Conservation (phyloP, 768 basidiomycete species). For the Suillus ampliporus region DNA sequence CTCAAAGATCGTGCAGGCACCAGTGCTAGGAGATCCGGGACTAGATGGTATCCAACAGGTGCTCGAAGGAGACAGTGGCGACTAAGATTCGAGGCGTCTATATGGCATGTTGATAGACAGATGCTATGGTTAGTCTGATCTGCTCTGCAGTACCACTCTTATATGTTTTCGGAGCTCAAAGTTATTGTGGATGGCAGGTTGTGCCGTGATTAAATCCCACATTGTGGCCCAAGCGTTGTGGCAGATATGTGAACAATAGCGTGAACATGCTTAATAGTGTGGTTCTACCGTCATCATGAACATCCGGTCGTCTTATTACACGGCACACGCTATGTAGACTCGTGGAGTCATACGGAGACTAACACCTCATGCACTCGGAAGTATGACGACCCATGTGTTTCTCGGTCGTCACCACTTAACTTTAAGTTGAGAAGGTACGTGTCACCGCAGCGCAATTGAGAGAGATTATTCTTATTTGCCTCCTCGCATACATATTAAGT, state of each 20-base stretch:
- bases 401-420: too few relatives aligned
- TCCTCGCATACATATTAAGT: too few relatives aligned
- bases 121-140: neutral
- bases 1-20: neutral
- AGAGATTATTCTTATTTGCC: too few relatives aligned
- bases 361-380: too few relatives aligned
- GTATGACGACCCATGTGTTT: too few relatives aligned
- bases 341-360: too few relatives aligned
- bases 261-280: too few relatives aligned
- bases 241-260: neutral
- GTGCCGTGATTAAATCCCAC: neutral
- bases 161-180: neutral
- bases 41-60: neutral
- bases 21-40: neutral
- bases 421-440: too few relatives aligned
- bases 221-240: neutral
- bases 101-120: neutral
- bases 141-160: neutral
- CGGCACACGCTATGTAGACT: too few relatives aligned
- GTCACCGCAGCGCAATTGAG: too few relatives aligned
- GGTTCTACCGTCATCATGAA: too few relatives aligned
- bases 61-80: neutral
- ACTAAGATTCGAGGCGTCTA: neutral
- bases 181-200: neutral
- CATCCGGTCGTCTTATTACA: too few relatives aligned